Evolutionary conservation across 2,329 filamentous ascomycete genomes (phyloP), one percentile per base, ranked within the genome.

Genomic region (Aureobasidium musti): DNA sequence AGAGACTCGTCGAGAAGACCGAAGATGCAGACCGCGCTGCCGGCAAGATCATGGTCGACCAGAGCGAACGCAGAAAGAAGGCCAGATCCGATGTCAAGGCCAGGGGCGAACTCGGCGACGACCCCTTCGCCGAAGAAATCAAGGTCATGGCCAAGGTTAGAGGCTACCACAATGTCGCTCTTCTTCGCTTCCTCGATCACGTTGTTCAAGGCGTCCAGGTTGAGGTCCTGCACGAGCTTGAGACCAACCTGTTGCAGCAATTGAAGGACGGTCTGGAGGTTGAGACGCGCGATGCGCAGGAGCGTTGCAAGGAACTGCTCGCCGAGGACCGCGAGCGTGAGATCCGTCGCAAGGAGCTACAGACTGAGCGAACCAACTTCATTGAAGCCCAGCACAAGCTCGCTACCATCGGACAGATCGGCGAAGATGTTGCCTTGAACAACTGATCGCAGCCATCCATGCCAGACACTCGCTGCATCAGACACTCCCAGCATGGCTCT

Each of bases 151-250:
- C 87, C 0, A 86, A 86, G 4, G 82, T 91, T 52, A 80, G 88
- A 0, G 88, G 84, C 0, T 92, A 92, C 74, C 92, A 92, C 72
- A 81, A 85, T 54, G 83, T 89, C 5, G 89, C 90, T 0, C 84
- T 86, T 0, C 78, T 82, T 39, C 83, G 89, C 1, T 89, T 91
- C 71, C 81, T 86, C 0, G 89, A 92, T 33, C 73, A 73, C 0
- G 72, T 84, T 5, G 77, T 73, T 30, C 76, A 77, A 70, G 71
- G 78, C 1, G 72, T 81, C 1, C 72, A 78, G n/a, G 73, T 68
- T 0, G 76, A 79, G 49, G 70, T 80, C 39, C 76, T 75, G 3
- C 53, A 56, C 68, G 72, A 72, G 37, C 67, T 64, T 30, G 39
- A 41, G 11, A 26, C 37, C 14, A 45, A 66, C 2, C 43, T 69